A percentile compares a stretch with the other conserved stretches of the same genome.
These are phyloP conservation scores for Arctium minus DNA, from an alignment of 129 eudicot species.

Conservation along the genomic window DNA sequence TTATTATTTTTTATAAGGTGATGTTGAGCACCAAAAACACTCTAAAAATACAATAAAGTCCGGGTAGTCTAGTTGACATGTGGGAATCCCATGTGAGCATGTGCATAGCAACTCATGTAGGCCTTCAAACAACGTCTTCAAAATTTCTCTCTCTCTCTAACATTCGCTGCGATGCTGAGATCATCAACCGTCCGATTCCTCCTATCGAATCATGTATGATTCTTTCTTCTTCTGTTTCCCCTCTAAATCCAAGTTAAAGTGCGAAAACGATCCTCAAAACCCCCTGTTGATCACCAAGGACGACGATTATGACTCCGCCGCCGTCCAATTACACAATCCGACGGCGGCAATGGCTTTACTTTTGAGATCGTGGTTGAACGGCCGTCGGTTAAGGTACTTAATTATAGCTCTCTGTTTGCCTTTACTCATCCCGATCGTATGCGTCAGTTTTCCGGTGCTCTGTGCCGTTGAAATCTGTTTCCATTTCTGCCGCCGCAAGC, in stretches of 20 bases:
- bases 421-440: conserved; percentile 40
- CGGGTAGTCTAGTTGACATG: conserved; percentile 26
- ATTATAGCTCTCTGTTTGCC: conserved; percentile 46
- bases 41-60: neutral
- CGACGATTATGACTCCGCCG: conserved; percentile 4
- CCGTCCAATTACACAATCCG: conserved; percentile 17
- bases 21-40: neutral
- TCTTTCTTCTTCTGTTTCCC: conserved; percentile 9
- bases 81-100: conserved; percentile 30
- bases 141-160: neutral
- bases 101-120: conserved; percentile 22
- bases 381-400: conserved; percentile 34
- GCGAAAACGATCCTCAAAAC: conserved; percentile 22
- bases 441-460: conserved; percentile 28
- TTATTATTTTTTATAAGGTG: neutral
- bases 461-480: conserved; percentile 30
- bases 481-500: neutral
- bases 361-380: conserved; percentile 41
- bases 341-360: conserved; percentile 23
- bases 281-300: conserved; percentile 8
- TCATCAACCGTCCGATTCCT: conserved; percentile 11
- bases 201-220: conserved; percentile 13
- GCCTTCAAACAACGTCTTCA: neutral
- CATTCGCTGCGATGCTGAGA: conserved; percentile 8
- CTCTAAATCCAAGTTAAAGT: conserved; percentile 19